A percentile compares a stretch with the other conserved stretches of the same genome.
Conservation (phyloP, 306 rosid species). For the Trifolium repens region DNA sequence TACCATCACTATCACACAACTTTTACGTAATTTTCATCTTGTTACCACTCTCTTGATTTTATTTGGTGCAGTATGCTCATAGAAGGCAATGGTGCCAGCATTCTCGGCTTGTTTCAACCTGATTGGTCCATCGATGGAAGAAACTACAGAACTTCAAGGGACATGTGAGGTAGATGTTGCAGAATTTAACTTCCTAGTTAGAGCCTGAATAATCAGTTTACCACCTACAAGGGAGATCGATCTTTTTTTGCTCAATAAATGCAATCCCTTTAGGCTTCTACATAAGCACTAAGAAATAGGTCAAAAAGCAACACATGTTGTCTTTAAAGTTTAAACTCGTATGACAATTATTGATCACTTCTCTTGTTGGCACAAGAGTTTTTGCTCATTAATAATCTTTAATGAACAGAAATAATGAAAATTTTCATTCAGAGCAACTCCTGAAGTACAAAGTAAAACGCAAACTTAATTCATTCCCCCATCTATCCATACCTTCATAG, state of each 20-base stretch:
- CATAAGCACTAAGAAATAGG: too few species aligned
- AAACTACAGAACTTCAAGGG: too few species aligned
- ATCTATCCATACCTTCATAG: neutral
- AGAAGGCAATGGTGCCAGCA: neutral
- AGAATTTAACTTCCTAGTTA: too few species aligned
- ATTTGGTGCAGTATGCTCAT: too few species aligned
- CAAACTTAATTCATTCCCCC: neutral
- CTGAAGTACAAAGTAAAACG: conserved; percentile 12
- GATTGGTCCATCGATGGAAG: too few species aligned
- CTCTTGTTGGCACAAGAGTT: neutral
- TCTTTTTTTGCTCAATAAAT: neutral
- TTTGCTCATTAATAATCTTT: neutral
- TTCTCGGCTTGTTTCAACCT: neutral
- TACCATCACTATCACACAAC: too few species aligned
- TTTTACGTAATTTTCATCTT: too few species aligned
- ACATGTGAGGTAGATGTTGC: too few species aligned
- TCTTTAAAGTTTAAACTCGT: neutral
- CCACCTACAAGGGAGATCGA: neutral
- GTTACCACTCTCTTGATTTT: too few species aligned
- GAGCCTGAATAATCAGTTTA: too few species aligned
- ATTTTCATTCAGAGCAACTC: neutral
- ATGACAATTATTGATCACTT: neutral
- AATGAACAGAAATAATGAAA: neutral
- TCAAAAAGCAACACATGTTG: neutral
- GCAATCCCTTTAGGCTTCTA: neutral